Evolutionary conservation across 1,284 basidiomycete genomes (phyloP).

Genomic region (Entoloma clypeatum): DNA sequence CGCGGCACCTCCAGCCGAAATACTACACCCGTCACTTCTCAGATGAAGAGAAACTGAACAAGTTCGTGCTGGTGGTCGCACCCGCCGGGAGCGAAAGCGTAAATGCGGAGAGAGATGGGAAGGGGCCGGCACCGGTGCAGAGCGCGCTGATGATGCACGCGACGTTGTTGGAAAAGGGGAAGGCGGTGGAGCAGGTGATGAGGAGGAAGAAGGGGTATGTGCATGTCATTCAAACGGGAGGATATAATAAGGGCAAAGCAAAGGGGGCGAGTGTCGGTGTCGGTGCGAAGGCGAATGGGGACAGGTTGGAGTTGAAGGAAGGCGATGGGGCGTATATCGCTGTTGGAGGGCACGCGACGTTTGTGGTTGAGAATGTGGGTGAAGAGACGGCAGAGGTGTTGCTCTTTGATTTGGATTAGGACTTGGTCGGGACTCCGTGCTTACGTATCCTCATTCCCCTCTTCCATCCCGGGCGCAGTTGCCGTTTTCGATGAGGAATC

Average conservation of each 20-base stretch:
- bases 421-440: no score
- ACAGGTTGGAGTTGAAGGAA: constrained; percentile 15
- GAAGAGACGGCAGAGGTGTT: constrained; percentile 12
- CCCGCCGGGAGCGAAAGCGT: constrained; percentile 58
- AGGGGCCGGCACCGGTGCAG: constrained; percentile 71
- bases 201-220: constrained; percentile 54
- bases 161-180: constrained; percentile 49
- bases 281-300: constrained; percentile 25
- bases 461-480: no score
- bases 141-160: constrained; percentile 58
- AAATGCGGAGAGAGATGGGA: constrained; percentile 53
- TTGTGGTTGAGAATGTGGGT: constrained; percentile 30
- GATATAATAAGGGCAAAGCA: constrained; percentile 50
- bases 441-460: no score
- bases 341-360: constrained; percentile 38
- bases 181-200: constrained; percentile 48
- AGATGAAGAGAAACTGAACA: constrained; percentile 78
- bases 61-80: constrained; percentile 67
- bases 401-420: constrained; percentile 14
- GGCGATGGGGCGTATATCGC: constrained; percentile 30
- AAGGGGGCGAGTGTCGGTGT: constrained; percentile 11
- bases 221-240: constrained; percentile 69
- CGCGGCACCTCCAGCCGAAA: constrained; percentile 55
- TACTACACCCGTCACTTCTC: constrained; percentile 85
- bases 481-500: no score